These are phyloP conservation scores for Diversispora eburnea DNA, from an alignment of 192 early-diverging fungal genomes.

Conservation along the genomic window DNA sequence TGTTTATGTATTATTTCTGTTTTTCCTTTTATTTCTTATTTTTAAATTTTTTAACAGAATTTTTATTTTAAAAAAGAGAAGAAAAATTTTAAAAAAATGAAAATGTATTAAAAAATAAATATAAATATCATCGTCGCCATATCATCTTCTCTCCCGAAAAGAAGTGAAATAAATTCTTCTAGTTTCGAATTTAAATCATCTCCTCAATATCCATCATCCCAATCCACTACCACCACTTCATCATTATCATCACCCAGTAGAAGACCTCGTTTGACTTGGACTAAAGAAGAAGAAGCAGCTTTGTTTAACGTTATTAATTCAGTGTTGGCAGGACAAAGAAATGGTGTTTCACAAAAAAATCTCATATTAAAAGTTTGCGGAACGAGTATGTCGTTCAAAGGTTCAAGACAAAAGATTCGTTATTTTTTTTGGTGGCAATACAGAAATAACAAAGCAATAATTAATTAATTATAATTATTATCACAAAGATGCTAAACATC, in stretches of 20 bases:
- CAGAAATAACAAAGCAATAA: background rate
- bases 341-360: background rate
- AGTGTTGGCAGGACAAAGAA: background rate
- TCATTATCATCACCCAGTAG: background rate
- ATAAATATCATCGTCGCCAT: too few relatives aligned
- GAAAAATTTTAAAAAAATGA: too few relatives aligned
- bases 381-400: background rate
- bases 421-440: background rate
- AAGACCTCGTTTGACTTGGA: background rate
- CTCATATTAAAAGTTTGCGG: background rate
- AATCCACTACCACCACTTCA: too few relatives aligned
- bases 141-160: too few relatives aligned
- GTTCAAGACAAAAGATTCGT: background rate
- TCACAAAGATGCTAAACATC: too few relatives aligned
- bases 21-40: too few relatives aligned
- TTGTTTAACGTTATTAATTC: background rate
- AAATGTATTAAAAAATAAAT: too few relatives aligned
- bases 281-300: background rate
- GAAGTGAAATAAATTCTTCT: too few relatives aligned
- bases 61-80: too few relatives aligned
- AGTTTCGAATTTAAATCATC: background rate
- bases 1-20: too few relatives aligned
- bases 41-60: too few relatives aligned
- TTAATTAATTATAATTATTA: too few relatives aligned
- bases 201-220: background rate